Evolutionary conservation across 176 grass and related monocot genomes (phyloP).

Genomic region (Cenchrus americanus): DNA sequence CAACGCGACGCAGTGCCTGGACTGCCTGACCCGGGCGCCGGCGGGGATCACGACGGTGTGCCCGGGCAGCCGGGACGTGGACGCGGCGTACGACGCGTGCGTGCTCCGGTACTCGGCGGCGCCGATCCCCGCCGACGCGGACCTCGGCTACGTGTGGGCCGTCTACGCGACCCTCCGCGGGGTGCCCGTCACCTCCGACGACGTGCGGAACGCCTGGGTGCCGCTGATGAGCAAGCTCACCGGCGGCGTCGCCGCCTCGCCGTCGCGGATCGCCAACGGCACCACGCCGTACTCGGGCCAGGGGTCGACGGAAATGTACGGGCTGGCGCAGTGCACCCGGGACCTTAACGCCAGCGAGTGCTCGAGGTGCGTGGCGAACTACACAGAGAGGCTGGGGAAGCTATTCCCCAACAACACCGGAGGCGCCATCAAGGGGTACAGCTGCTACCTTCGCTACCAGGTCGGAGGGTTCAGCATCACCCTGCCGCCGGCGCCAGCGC

Average conservation of each 20-base stretch:
- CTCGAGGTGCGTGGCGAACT: neutral
- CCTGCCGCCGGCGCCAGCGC: neutral
- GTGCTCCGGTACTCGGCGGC: too few species aligned
- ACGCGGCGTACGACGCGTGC: too few species aligned
- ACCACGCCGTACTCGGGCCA: neutral
- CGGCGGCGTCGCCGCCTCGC: neutral
- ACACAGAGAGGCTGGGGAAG: neutral
- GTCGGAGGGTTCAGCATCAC: neutral
- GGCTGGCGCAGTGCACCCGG: conserved; percentile 45
- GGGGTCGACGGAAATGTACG: conserved; percentile 3
- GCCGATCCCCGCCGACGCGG: too few species aligned
- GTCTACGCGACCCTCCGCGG: too few species aligned
- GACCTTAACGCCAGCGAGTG: conserved; percentile 21
- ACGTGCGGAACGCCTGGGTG: neutral
- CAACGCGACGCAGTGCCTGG: neutral
- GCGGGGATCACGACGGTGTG: neutral
- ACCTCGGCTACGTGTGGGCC: neutral
- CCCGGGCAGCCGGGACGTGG: neutral
- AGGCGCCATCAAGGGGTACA: neutral
- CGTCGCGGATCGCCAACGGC: neutral
- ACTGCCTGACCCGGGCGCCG: neutral
- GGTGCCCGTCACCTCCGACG: neutral
- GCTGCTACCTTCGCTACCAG: conserved; percentile 32
- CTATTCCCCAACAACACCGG: neutral
- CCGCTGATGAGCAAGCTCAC: neutral